These are phyloP conservation scores for Trapa incisa DNA, from an alignment of 345 rosid genomes.

Conservation along the genomic window DNA sequence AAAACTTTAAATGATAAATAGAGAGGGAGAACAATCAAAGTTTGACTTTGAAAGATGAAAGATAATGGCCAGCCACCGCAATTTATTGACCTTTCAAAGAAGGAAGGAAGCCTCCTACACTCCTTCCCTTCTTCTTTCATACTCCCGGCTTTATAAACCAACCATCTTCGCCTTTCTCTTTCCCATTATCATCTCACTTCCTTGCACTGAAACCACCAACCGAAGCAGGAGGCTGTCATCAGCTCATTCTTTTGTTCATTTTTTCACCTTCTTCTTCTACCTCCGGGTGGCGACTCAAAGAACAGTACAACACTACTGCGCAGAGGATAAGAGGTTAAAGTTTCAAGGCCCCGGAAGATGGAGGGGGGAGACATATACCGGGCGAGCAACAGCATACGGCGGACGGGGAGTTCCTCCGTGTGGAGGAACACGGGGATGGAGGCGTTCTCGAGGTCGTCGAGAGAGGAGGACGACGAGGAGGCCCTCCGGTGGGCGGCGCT, in stretches of 20 bases:
- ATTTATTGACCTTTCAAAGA: neutral
- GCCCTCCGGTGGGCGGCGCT: conserved; percentile 51
- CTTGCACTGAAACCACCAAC: too few species aligned
- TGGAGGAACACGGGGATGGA: conserved; percentile 15
- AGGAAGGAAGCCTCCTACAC: too few species aligned
- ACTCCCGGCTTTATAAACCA: too few species aligned
- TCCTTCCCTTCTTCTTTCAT: too few species aligned
- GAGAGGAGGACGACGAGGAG: conserved; percentile 42
- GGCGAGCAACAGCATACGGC: conserved; percentile 16
- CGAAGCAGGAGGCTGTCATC: too few species aligned
- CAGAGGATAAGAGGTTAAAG: too few species aligned
- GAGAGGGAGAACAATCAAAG: neutral
- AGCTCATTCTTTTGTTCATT: too few species aligned
- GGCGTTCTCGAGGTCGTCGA: conserved; percentile 24
- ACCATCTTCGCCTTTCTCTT: too few species aligned
- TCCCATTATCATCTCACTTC: too few species aligned
- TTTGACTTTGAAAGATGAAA: neutral
- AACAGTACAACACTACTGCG: too few species aligned
- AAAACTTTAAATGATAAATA: neutral
- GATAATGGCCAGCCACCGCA: neutral
- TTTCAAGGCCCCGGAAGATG: neutral
- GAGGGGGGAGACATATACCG: conserved; percentile 10
- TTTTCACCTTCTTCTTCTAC: too few species aligned
- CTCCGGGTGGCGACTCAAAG: too few species aligned
- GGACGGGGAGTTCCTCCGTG: conserved; percentile 4